A percentile compares a stretch with the other conserved stretches of the same genome.
Conservation (phyloP, 1,284 basidiomycete species). For the Thelephora terrestris region DNA sequence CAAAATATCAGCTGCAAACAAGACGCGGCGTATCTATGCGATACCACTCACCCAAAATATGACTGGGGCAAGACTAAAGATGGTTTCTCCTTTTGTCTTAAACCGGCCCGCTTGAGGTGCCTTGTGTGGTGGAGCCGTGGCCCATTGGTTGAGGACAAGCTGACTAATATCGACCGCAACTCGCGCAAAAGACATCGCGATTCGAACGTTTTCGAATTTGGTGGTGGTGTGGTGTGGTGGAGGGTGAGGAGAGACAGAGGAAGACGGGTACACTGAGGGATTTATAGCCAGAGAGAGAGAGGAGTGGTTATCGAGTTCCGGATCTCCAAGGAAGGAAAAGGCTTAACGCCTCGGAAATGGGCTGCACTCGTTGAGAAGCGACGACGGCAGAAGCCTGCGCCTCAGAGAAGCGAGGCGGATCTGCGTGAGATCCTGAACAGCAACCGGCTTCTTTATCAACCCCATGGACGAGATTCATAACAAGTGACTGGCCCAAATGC, state of each 20-base stretch:
- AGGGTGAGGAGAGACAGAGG: not conserved
- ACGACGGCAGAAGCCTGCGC: no score
- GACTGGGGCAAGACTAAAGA: slow-evolving; percentile 46
- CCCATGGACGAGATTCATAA: no score
- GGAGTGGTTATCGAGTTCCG: no score
- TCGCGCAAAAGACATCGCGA: slow-evolving; percentile 22
- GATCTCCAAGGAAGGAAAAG: no score
- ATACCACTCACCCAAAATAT: slow-evolving; percentile 38
- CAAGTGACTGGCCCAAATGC: no score
- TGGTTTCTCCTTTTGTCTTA: slow-evolving; percentile 41
- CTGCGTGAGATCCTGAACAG: no score
- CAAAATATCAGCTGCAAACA: not conserved
- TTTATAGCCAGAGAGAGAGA: no score
- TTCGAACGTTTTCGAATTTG: not conserved
- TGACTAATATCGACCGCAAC: slow-evolving; percentile 37
- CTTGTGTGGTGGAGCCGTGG: slow-evolving; percentile 50
- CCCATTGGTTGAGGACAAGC: slow-evolving; percentile 41
- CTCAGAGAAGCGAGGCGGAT: no score
- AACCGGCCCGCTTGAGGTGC: slow-evolving; percentile 41
- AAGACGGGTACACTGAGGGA: not conserved
- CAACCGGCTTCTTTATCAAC: no score
- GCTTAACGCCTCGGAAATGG: no score
- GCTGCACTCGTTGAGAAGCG: no score
- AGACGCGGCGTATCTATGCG: not conserved
- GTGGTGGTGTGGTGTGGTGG: slow-evolving; percentile 1